Evolutionary conservation across 176 grass and related monocot species (phyloP), one percentile per base, ranked within the genome.

Genomic region (Panicum miliaceum): DNA sequence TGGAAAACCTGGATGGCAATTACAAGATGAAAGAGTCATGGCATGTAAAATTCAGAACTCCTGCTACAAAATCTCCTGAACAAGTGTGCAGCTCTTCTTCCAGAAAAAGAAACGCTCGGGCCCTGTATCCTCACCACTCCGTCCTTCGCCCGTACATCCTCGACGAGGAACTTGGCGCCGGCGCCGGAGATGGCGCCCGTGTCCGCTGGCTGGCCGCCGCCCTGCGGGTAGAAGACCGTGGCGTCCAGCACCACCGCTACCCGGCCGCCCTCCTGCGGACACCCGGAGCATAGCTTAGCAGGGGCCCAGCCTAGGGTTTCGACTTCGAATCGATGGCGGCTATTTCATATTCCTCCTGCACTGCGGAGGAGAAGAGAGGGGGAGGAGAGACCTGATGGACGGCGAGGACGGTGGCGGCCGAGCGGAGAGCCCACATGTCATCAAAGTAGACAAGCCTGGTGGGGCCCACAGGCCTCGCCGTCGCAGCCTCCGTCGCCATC

Each of bases 201-300:
- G 86, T 92, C 96, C 36, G 87, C 93, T 47, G 93, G 91, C 70
- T 98, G 96, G 5, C 96, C 96, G 10, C 96, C 96, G 22, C 96
- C 96, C 76, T 98, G 96, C 64, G 96, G 96, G 72, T 98, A 80
- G 78, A 98, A 95, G 86, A 94, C 62, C 15, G 93, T 98, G 15
- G 93, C 68, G 73, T 98, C 89, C 64, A 95, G 69, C 45, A 92
- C 71, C 87, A 95, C 56, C n/a, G 91, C 91, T 42, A 27, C 76
- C 38, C 96, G 86, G 38, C 76, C 87, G 48, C 82, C 80, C 5
- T 90, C 85, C 96, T 95, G 58, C 80, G 5, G 9, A 27, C 29
- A 35, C 64, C 11, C 12, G 10, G 12, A 75, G 1, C 35, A 54
- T 12, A 69, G 34, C 45, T 82, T 3, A 64, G 81, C 36, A 38